Conservation (phyloP, 768 basidiomycete species). For the Suillus subalutaceus region DNA sequence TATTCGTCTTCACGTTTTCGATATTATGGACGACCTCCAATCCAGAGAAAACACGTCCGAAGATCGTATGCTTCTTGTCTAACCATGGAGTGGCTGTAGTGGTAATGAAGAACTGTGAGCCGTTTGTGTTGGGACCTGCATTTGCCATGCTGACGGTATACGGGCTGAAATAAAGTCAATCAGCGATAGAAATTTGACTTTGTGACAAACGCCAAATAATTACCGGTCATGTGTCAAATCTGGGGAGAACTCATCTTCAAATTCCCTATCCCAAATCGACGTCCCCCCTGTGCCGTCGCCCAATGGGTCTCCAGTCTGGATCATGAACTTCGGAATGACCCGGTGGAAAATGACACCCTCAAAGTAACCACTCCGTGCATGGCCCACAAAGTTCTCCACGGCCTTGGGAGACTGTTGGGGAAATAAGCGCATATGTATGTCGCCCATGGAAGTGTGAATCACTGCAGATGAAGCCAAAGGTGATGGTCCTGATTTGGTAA, state of each 20-base stretch:
- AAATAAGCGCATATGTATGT: conserved; percentile 88
- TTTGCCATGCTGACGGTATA: conserved; percentile 98
- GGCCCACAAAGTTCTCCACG: conserved; percentile 97
- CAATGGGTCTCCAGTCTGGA: conserved; percentile 95
- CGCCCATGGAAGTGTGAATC: conserved; percentile 94
- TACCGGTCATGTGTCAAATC: conserved; percentile 90
- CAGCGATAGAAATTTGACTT: neutral
- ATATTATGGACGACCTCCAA: conserved; percentile 90
- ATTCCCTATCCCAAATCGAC: conserved; percentile 88
- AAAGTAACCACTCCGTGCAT: conserved; percentile 86
- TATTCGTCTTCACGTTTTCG: conserved; percentile 87
- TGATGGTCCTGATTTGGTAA: conserved; percentile 59
- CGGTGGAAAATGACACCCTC: conserved; percentile 96
- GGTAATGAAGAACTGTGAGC: conserved; percentile 98
- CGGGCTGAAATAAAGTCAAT: conserved; percentile 53
- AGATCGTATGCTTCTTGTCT: conserved; percentile 91
- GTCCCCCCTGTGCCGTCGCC: conserved; percentile 92
- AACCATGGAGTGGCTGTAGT: conserved; percentile 94
- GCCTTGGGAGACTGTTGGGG: conserved; percentile 92
- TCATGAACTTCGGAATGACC: conserved; percentile 98
- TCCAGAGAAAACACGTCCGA: conserved; percentile 86
- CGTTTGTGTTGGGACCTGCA: conserved; percentile 87
- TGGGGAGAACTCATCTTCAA: conserved; percentile 93
- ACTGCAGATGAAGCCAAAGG: conserved; percentile 79
- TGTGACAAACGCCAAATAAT: conserved; percentile 16